phyloP scores from a whole-genome alignment of 1,284 basidiomycete genomes.

The Cutaneotrichosporon arboriforme region DNA sequence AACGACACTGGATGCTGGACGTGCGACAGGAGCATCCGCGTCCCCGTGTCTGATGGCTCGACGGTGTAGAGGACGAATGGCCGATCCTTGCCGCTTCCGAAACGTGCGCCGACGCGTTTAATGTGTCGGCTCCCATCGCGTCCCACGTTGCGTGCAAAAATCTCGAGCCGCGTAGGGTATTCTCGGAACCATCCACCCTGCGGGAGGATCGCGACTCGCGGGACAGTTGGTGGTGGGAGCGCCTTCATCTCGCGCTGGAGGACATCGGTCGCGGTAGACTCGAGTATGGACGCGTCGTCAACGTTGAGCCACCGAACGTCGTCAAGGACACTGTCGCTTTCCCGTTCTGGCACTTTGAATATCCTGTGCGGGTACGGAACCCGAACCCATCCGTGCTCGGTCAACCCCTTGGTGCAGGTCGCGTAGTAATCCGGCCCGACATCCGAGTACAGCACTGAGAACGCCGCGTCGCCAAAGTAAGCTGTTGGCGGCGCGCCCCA shows the following conservation, averaged over 20 bases:
- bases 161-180: constrained; percentile 1
- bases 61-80: constrained; percentile 1
- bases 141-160: neutral
- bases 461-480: constrained; percentile 15
- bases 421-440: constrained; percentile 33
- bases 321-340: neutral
- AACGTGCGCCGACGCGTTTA: neutral
- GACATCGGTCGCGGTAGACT: neutral
- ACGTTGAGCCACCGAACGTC: neutral
- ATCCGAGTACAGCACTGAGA: constrained; percentile 33
- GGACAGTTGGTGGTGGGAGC: neutral
- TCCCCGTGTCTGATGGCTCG: neutral
- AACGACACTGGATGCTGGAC: constrained; percentile 5
- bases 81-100: neutral
- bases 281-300: neutral
- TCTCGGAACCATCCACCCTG: constrained; percentile 8
- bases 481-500: constrained; percentile 25
- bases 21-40: neutral
- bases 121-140: neutral
- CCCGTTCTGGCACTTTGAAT: neutral
- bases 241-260: neutral
- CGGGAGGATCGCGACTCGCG: constrained; percentile 5
- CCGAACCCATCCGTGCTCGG: constrained; percentile 5
- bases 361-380: neutral
- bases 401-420: constrained; percentile 17